Base-by-base conservation (phyloP, 176 grass and related monocot species). In the Eremochloa ophiuroides region DNA sequence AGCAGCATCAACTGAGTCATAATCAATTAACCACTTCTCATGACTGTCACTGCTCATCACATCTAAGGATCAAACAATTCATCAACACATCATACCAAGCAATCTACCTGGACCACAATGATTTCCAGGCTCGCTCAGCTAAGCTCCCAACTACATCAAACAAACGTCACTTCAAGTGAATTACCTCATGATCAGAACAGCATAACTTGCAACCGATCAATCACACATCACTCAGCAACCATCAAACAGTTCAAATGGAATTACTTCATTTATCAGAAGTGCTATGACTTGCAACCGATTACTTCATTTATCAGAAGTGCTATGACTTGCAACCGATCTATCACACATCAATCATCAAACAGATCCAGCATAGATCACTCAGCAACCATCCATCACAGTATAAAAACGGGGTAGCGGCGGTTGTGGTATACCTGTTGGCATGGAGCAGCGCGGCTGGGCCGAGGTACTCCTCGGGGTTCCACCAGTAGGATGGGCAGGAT, bases 401-500 rank as follows among this genome's bases (percentile, higher is more conserved):
- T 16, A 20, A 79, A 60, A 1, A 28, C n/a, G 31, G 13, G 28
- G 46, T 2, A 8, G 66, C 34, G 3, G 62, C 4, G 18, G 40
- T 4, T 40, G 40, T n/a, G 26, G 8, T 33, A 67, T 61, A 93
- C 92, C 95, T 91, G 23, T 94, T 85, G 44, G 95, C 90, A 42
- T 94, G 92, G 77, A 98, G 90, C 65, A 93, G 90, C 6, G 92
- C 90, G 4, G 95, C 92, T 0, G 95, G 92, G 41, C 92, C 92
- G 47, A 98, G 92, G 28, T 98, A 98, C 23, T 85, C 85, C 80
- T 98, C 95, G 1, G 92, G 92, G 72, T 98, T 98, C 95, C 95
- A 98, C 95, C 90, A 98, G 81, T 98, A 98, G 74, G 90, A 94
- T 0, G 95, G 95, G 88, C 92, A 94, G 1, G 95, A 93, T 29